A percentile compares a stretch with the other conserved stretches of the same genome.
These are phyloP conservation scores for Arabidopsis arenosa DNA, from an alignment of 345 rosid species.

Conservation along the genomic window DNA sequence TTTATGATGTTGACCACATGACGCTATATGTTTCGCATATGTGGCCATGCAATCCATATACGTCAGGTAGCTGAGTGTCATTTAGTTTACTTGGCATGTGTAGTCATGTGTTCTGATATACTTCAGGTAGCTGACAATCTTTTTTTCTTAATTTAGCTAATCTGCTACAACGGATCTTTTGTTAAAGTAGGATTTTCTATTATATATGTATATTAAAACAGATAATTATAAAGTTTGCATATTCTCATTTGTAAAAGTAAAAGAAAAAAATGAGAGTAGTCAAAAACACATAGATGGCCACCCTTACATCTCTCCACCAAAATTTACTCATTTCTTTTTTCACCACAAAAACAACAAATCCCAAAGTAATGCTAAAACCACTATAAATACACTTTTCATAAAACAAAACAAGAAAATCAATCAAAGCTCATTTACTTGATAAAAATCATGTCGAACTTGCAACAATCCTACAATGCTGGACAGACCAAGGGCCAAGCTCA, in stretches of 20 bases:
- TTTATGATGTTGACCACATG: too few species aligned
- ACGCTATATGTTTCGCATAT: too few species aligned
- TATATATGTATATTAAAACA: too few species aligned
- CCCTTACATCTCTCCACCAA: slow-evolving; percentile 28
- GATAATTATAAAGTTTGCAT: neutral
- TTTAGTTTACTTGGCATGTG: too few species aligned
- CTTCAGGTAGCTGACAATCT: too few species aligned
- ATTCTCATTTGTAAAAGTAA: neutral
- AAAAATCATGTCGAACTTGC: slow-evolving; percentile 41
- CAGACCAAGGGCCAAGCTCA: slow-evolving; percentile 44
- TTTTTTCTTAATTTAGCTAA: neutral
- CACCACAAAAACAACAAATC: slow-evolving; percentile 27
- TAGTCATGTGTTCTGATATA: too few species aligned
- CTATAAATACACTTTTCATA: slow-evolving; percentile 9
- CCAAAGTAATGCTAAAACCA: neutral
- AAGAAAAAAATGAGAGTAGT: slow-evolving; percentile 8
- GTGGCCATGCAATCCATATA: too few species aligned
- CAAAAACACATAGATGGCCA: slow-evolving; percentile 31
- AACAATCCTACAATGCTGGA: slow-evolving; percentile 43
- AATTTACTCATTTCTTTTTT: slow-evolving; percentile 19
- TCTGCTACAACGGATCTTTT: too few species aligned
- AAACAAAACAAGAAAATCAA: neutral
- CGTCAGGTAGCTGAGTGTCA: too few species aligned
- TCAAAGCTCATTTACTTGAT: slow-evolving; percentile 17
- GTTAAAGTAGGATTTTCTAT: too few species aligned